Percentiles rank a stretch among this genome's conserved stretches.
These are phyloP conservation scores for Pythium coloratum DNA, from an alignment of 352 stramenopile genomes.

Conservation along the genomic window DNA sequence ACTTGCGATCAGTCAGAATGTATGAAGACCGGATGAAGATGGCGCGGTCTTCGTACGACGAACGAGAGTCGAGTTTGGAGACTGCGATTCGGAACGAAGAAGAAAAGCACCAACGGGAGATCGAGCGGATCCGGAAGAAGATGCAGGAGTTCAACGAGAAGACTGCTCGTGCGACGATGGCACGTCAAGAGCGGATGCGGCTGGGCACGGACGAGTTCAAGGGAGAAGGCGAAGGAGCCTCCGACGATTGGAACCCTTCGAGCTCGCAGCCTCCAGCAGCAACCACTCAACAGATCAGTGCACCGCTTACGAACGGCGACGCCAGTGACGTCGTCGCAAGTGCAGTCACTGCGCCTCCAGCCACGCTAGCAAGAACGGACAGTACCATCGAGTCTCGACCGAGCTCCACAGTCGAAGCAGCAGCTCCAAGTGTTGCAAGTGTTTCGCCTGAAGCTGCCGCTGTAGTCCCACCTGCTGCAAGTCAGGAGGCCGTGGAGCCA, in stretches of 20 bases:
- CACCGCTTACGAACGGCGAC: not conserved
- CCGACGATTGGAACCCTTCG: not conserved
- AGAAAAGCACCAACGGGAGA: conserved; percentile 82
- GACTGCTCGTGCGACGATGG: conserved; percentile 52
- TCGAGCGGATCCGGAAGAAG: conserved; percentile 78
- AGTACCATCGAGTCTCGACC: conserved; percentile 2
- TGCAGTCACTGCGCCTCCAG: not conserved
- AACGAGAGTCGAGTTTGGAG: conserved; percentile 70
- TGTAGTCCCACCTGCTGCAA: not conserved
- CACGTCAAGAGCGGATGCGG: conserved; percentile 48
- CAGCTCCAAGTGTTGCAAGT: not conserved
- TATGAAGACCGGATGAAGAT: conserved; percentile 70
- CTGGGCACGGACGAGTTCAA: conserved; percentile 27
- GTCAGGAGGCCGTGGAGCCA: not conserved
- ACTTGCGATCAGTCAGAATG: conserved; percentile 60
- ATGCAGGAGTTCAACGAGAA: conserved; percentile 87
- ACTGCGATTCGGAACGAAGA: conserved; percentile 75
- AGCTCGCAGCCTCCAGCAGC: not conserved
- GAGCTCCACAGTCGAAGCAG: not conserved
- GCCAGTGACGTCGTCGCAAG: not conserved
- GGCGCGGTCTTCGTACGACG: conserved; percentile 55
- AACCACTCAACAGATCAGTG: not conserved
- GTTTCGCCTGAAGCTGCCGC: not conserved
- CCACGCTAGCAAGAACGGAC: not conserved
- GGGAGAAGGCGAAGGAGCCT: conserved; percentile 11